These are phyloP conservation scores for Ambrosiella xylebori DNA, from an alignment of 2,329 filamentous ascomycete species.

Conservation along the genomic window DNA sequence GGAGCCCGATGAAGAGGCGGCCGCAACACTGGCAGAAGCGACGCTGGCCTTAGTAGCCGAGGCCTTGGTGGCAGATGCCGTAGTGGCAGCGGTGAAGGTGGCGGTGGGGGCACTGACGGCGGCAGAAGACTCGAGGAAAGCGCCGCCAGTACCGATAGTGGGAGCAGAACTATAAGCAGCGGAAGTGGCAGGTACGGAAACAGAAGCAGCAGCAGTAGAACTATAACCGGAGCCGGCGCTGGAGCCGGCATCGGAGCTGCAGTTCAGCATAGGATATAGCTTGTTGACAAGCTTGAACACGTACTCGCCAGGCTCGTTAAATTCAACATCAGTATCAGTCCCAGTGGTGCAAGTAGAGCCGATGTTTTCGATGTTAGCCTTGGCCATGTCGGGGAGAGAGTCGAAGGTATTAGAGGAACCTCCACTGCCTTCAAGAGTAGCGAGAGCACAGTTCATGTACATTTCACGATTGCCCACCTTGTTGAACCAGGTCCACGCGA, in stretches of 20 bases:
- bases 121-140: too few relatives aligned
- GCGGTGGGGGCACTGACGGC: slow-evolving; percentile 11
- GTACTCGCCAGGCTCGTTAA: too few relatives aligned
- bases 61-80: slow-evolving; percentile 13
- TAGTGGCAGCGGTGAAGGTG: slow-evolving; percentile 9
- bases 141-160: too few relatives aligned
- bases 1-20: slow-evolving; percentile 16
- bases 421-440: slow-evolving; percentile 41
- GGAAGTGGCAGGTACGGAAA: slow-evolving; percentile 17
- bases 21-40: slow-evolving; percentile 3
- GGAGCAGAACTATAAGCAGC: slow-evolving; percentile 3
- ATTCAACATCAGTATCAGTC: too few relatives aligned
- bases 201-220: neutral
- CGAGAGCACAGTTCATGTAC: slow-evolving; percentile 89
- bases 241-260: slow-evolving; percentile 16
- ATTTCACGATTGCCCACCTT: slow-evolving; percentile 83
- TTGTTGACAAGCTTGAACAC: too few relatives aligned
- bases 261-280: slow-evolving; percentile 8
- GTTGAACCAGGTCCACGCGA: slow-evolving; percentile 95
- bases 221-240: neutral
- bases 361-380: too few relatives aligned
- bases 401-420: slow-evolving; percentile 37
- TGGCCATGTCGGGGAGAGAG: slow-evolving; percentile 52
- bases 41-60: slow-evolving; percentile 14
- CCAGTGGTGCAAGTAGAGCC: too few relatives aligned